phyloP scores from a whole-genome alignment of 345 rosid species.

The Kernera saxatilis region DNA sequence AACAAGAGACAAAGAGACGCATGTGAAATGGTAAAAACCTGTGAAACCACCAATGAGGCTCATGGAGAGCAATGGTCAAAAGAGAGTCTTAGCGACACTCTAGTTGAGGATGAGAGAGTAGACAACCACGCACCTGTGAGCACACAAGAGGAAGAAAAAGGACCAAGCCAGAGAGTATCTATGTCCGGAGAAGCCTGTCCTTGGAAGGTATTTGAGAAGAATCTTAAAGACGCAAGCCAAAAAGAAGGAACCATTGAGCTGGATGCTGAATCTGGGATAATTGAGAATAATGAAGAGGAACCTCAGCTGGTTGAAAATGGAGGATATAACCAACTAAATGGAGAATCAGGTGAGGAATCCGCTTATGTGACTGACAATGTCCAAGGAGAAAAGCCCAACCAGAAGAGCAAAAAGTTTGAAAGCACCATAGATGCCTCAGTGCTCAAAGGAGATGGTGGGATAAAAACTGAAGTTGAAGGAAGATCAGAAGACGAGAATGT shows the following conservation, averaged over 20 bases:
- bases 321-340: constrained; percentile 22
- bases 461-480: constrained; percentile 27
- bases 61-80: constrained; percentile 30
- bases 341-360: constrained; percentile 23
- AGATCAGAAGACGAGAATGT: constrained; percentile 25
- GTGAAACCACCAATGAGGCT: constrained; percentile 27
- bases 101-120: constrained; percentile 29
- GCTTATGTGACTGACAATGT: not conserved
- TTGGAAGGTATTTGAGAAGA: constrained; percentile 37
- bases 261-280: constrained; percentile 14
- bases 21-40: constrained; percentile 32
- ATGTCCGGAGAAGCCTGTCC: constrained; percentile 25
- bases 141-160: constrained; percentile 22
- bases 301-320: constrained; percentile 7
- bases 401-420: constrained; percentile 24
- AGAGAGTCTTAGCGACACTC: constrained; percentile 19
- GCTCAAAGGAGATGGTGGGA: constrained; percentile 25
- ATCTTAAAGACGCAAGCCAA: constrained; percentile 34
- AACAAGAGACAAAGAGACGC: constrained; percentile 32
- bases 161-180: constrained; percentile 23
- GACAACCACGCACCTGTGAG: not conserved
- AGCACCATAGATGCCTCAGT: constrained; percentile 25
- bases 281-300: constrained; percentile 29
- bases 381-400: constrained; percentile 23
- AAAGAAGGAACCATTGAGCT: constrained; percentile 33